Evolutionary conservation across 805 yeast species (phyloP), one percentile per base, ranked within the genome.

Genomic region (Dipodascopsis uninucleata): DNA sequence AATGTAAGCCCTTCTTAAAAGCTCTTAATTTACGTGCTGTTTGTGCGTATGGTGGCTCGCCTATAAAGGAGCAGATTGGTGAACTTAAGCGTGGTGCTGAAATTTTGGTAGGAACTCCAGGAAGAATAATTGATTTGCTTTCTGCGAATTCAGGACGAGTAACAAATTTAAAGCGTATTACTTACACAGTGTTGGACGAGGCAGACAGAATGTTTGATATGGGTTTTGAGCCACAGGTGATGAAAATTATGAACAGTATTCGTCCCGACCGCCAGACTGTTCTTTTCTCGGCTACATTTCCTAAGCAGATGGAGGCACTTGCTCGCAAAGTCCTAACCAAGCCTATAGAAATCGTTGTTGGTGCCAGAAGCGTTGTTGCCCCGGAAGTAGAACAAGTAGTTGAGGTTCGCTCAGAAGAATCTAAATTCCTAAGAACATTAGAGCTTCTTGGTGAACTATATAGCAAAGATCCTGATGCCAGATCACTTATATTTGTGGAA

Each of bases 181-280:
- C 96, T 0, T 87, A 81, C 62, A 72, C 87, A n/a, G 94, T 89
- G 0, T 68, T 93, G 47, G 98, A 93, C 62, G 98, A 93, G 61
- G 97, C 97, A 1, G 98, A 93, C 64, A 68, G 98, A 52, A 81
- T 93, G 84, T 90, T 90, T 67, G 98, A 93, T 63, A 70, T 93
- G 75, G 98, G 98, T 1, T 93, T 93, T 66, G 97, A 87, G 57
- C 97, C 98, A 0, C 98, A 93, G 61, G 87, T 93, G 3, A 79
- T 76, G 55, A 85, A 86, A 58, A 82, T 93, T 18, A 71, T 88
- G 60, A 71, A 76, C 12, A 82, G 83, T 28, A 72, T 86, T 2
- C 71, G 97, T 38, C 93, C 93, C 0, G 96, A 89, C 60, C 71
- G 83, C 38, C 97, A 90, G 59, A 84, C 93, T 14, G 90, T 89